Conservation (phyloP, 305 asterid species). For the Solanum hybrid region DNA sequence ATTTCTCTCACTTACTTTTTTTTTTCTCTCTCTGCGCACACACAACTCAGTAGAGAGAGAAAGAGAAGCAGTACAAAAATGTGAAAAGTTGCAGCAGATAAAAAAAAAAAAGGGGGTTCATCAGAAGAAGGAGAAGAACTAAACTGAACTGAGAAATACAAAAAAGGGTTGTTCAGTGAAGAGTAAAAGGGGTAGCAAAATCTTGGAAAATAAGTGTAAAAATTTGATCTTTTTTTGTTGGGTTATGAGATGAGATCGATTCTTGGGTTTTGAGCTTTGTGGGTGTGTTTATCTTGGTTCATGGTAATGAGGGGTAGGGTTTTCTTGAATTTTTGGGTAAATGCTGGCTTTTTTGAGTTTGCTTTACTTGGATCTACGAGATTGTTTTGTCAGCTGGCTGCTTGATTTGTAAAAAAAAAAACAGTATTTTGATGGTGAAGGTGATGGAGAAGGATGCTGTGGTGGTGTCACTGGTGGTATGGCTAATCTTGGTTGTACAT, state of each 20-base stretch:
- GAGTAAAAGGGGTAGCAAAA: not conserved
- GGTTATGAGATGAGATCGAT: not conserved
- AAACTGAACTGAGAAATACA: constrained; percentile 4
- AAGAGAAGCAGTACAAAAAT: constrained; percentile 11
- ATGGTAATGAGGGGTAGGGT: constrained; percentile 23
- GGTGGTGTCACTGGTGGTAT: constrained; percentile 33
- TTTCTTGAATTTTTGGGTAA: constrained; percentile 24
- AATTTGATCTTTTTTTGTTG: not conserved
- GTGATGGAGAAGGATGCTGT: constrained; percentile 40
- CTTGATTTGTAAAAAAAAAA: not conserved
- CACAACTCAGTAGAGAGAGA: constrained; percentile 25
- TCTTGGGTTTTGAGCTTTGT: constrained; percentile 5
- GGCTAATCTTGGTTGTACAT: constrained; percentile 56
- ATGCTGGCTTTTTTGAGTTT: constrained; percentile 25
- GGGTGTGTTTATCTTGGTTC: constrained; percentile 4
- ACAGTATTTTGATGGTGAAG: constrained; percentile 30
- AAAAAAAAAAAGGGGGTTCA: not conserved
- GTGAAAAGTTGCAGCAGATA: constrained; percentile 19
- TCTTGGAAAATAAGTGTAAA: not conserved
- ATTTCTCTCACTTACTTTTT: constrained; percentile 30
- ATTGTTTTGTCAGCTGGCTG: constrained; percentile 21
- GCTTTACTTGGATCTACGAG: constrained; percentile 52
- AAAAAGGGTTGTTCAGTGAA: not conserved
- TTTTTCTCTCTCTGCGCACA: constrained; percentile 9
- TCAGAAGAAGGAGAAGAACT: constrained; percentile 14